Evolutionary conservation across 805 yeast species (phyloP).

Genomic region (Starmerella floris): DNA sequence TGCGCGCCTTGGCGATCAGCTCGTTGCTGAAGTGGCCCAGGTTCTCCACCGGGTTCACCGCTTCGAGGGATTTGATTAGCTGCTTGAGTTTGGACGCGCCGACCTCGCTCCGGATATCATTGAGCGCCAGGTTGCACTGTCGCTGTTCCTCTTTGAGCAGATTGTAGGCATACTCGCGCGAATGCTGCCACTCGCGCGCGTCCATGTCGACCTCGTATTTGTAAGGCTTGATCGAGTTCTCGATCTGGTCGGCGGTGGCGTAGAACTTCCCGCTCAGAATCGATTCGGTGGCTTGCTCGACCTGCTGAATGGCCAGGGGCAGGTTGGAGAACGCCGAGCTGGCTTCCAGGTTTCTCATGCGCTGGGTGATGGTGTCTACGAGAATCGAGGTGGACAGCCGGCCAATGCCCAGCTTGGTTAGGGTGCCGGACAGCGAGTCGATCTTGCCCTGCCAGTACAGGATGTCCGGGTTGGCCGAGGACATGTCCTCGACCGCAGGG

Average conservation of each 20-base stretch:
- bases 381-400: constrained; percentile 72
- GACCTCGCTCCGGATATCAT: constrained; percentile 47
- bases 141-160: constrained; percentile 70
- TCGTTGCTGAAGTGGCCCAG: constrained; percentile 47
- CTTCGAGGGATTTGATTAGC: constrained; percentile 54
- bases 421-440: constrained; percentile 66
- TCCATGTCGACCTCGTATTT: constrained; percentile 95
- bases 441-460: constrained; percentile 77
- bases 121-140: constrained; percentile 60
- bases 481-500: constrained; percentile 36
- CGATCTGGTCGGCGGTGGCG: constrained; percentile 96
- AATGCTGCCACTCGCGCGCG: constrained; percentile 79
- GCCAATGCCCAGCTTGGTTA: constrained; percentile 91
- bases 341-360: constrained; percentile 59
- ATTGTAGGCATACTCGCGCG: constrained; percentile 63
- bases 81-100: constrained; percentile 78
- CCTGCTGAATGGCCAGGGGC: constrained; percentile 71
- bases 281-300: constrained; percentile 68
- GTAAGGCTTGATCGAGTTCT: constrained; percentile 93
- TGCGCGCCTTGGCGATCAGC: constrained; percentile 63
- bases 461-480: constrained; percentile 49
- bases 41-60: constrained; percentile 32
- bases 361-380: constrained; percentile 65
- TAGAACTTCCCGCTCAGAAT: constrained; percentile 68
- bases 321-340: constrained; percentile 68